Evolutionary conservation across 331 rosid species (phyloP).

Genomic region (Rosa hybrid): DNA sequence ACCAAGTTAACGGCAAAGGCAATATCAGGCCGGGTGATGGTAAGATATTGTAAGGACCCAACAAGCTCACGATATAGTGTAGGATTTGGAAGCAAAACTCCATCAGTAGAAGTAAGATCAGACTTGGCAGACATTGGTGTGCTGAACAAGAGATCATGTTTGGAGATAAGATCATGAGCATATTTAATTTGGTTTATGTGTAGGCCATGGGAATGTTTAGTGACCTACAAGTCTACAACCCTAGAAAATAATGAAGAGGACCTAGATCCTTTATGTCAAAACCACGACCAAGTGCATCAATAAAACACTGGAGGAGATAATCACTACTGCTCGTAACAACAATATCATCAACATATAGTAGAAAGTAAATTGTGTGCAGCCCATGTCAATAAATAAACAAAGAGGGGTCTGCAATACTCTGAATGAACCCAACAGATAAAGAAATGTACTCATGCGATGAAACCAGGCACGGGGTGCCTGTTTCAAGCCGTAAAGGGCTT

Average conservation of each 20-base stretch:
- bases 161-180: no score
- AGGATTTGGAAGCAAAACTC: neutral
- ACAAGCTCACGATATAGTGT: no score
- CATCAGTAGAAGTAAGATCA: neutral
- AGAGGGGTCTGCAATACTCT: neutral
- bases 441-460: neutral
- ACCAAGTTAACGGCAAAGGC: no score
- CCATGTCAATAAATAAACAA: neutral
- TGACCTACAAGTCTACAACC: no score
- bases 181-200: neutral
- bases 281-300: neutral
- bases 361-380: neutral
- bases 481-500: neutral
- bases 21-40: no score
- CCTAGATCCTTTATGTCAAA: neutral
- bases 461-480: neutral
- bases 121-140: neutral
- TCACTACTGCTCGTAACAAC: neutral
- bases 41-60: no score
- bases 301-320: neutral
- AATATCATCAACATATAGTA: neutral
- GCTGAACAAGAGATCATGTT: no score
- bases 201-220: no score
- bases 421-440: neutral
- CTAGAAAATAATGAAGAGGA: neutral